phyloP scores from a whole-genome alignment of 2,329 filamentous ascomycete species.

The Tolypocladium pustulatum region DNA sequence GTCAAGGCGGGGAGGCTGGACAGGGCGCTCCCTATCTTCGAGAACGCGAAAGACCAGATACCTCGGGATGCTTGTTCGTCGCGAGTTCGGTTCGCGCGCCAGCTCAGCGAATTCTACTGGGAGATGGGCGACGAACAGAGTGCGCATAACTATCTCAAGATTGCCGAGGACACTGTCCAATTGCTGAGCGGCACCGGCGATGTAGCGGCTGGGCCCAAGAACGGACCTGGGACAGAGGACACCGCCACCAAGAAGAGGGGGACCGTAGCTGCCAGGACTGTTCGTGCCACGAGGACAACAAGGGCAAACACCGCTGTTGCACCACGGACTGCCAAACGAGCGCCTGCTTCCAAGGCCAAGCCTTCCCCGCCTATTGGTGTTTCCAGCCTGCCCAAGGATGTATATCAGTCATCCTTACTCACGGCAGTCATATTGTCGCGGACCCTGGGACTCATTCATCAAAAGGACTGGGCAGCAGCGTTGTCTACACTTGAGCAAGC shows the following conservation, averaged over 20 bases:
- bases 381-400: constrained; percentile 16
- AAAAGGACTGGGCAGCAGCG: constrained; percentile 48
- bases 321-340: constrained; percentile 6
- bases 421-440: constrained; percentile 23
- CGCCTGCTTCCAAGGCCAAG: constrained; percentile 10
- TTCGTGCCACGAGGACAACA: constrained; percentile 13
- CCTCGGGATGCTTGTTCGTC: constrained; percentile 26
- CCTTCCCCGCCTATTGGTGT: constrained; percentile 7
- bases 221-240: not conserved
- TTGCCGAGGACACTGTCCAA: constrained; percentile 37
- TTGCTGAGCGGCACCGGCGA: constrained; percentile 17
- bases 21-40: constrained; percentile 45
- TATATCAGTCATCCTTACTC: constrained; percentile 25
- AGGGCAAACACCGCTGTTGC: constrained; percentile 5
- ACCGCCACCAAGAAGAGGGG: constrained; percentile 1
- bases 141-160: constrained; percentile 31
- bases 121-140: constrained; percentile 33
- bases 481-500: constrained; percentile 42
- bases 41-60: constrained; percentile 42
- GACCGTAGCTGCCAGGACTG: constrained; percentile 13
- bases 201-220: not conserved
- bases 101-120: constrained; percentile 46
- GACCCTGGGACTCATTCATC: constrained; percentile 34
- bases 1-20: constrained; percentile 47
- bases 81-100: constrained; percentile 36